Percentiles rank a stretch among this genome's conserved stretches.
phyloP scores from a whole-genome alignment of 2,329 filamentous ascomycete genomes.

The Hymenoscyphus salicellus region DNA sequence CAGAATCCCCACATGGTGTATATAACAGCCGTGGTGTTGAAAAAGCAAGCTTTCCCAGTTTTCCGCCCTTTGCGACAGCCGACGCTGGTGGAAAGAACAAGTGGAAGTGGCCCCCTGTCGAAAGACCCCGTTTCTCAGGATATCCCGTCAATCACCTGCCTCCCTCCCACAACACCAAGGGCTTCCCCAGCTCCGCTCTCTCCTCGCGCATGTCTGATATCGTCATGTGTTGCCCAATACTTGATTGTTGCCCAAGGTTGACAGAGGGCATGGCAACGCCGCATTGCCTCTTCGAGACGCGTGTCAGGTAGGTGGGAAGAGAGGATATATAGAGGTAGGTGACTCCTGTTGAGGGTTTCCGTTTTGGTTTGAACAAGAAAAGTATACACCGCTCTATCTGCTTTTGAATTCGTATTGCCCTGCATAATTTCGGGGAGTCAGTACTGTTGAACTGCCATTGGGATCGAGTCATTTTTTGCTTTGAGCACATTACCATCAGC shows the following conservation, averaged over 20 bases:
- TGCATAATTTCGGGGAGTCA: not conserved
- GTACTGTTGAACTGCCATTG: not conserved
- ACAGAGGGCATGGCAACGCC: not conserved
- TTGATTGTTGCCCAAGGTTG: not conserved
- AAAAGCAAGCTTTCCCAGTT: slow-evolving; percentile 1
- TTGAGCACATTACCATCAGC: not conserved
- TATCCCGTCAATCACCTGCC: not conserved
- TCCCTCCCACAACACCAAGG: not conserved
- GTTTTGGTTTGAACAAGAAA: not conserved
- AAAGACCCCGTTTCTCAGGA: not conserved
- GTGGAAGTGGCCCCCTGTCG: not conserved
- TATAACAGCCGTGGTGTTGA: not conserved
- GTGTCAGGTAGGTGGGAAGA: not conserved
- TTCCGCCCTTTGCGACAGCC: not conserved
- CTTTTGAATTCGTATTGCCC: not conserved
- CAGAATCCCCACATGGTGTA: not conserved
- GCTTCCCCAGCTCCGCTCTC: not conserved
- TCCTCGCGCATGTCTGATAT: slow-evolving; percentile 1
- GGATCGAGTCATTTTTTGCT: not conserved
- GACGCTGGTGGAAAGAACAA: not conserved
- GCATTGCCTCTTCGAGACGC: not conserved
- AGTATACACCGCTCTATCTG: not conserved
- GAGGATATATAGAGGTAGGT: slow-evolving; percentile 6
- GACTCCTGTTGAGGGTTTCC: not conserved
- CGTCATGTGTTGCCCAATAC: slow-evolving; percentile 1